A percentile compares a stretch with the other conserved stretches of the same genome.
These are phyloP conservation scores for Teunomyces stri DNA, from an alignment of 805 yeast species.

Conservation along the genomic window DNA sequence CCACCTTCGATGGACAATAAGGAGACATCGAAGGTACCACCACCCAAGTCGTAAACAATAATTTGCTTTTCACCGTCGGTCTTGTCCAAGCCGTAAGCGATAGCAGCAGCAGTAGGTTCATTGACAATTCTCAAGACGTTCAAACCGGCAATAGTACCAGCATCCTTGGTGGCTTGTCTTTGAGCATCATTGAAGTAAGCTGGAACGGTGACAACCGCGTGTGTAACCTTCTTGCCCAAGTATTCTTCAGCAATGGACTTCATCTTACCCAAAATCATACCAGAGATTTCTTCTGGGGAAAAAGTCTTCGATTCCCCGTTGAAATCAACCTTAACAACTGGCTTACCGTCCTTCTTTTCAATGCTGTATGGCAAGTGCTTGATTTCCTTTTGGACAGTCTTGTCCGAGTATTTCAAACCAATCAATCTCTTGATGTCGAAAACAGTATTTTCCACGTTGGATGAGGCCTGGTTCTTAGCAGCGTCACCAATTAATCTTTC, in stretches of 20 bases:
- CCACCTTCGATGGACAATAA: slow-evolving; percentile 45
- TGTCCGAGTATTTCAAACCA: slow-evolving; percentile 82
- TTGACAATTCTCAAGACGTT: slow-evolving; percentile 85
- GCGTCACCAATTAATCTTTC: slow-evolving; percentile 96
- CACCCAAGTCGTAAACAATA: slow-evolving; percentile 49
- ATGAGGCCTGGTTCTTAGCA: slow-evolving; percentile 96
- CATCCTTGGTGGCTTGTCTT: slow-evolving; percentile 92
- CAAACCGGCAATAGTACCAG: slow-evolving; percentile 88
- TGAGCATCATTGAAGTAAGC: slow-evolving; percentile 93
- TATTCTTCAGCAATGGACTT: slow-evolving; percentile 78
- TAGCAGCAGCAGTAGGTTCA: slow-evolving; percentile 59
- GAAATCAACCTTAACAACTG: slow-evolving; percentile 77
- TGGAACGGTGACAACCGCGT: slow-evolving; percentile 91
- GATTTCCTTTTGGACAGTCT: slow-evolving; percentile 80
- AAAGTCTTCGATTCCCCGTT: slow-evolving; percentile 83
- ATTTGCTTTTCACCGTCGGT: slow-evolving; percentile 41
- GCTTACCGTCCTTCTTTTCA: slow-evolving; percentile 69
- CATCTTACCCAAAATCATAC: slow-evolving; percentile 89
- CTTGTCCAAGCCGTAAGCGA: slow-evolving; percentile 33
- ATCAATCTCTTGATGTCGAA: slow-evolving; percentile 91
- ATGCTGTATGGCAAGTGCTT: slow-evolving; percentile 88
- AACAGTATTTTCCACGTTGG: slow-evolving; percentile 88
- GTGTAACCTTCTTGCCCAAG: slow-evolving; percentile 70
- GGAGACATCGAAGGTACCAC: slow-evolving; percentile 42
- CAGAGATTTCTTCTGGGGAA: slow-evolving; percentile 92